A percentile compares a stretch with the other conserved stretches of the same genome.
Conservation (phyloP, 2,329 filamentous ascomycete genomes). For the Exophiala aquamarina region DNA sequence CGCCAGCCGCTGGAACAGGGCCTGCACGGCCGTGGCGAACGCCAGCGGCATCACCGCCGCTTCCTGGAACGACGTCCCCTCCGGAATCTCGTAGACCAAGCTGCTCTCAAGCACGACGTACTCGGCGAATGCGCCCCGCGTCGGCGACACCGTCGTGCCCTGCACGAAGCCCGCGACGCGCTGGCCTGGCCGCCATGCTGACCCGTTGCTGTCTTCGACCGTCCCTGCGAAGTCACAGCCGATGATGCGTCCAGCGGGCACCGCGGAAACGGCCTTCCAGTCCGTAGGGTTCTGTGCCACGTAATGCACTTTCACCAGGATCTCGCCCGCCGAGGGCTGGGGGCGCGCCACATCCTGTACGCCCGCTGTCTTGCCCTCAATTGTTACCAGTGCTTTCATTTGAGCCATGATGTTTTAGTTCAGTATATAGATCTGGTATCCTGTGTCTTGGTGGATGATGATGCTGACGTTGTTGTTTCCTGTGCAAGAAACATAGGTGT, state of each 20-base stretch:
- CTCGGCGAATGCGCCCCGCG: conserved; percentile 3
- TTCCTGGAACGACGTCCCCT: conserved; percentile 29
- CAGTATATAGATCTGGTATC: too few species aligned
- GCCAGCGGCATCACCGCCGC: conserved; percentile 32
- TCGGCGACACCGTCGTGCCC: conserved; percentile 6
- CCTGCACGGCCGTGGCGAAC: conserved; percentile 26
- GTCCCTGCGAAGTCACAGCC: conserved; percentile 26
- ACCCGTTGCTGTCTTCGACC: conserved; percentile 18
- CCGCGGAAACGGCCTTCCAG: conserved; percentile 24
- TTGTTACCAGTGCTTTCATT: conserved; percentile 4
- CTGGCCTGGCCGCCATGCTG: conserved; percentile 23
- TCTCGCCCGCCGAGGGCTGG: conserved; percentile 9
- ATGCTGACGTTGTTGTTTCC: too few species aligned
- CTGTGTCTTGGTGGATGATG: too few species aligned
- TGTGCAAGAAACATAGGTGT: too few species aligned
- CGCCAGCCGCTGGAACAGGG: conserved; percentile 28
- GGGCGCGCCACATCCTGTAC: conserved; percentile 15
- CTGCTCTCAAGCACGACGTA: conserved; percentile 2
- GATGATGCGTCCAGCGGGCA: conserved; percentile 20
- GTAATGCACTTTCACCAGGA: conserved; percentile 18
- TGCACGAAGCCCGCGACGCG: conserved; percentile 18
- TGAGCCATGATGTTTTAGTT: neutral
- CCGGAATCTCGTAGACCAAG: conserved; percentile 1
- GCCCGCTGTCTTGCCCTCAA: conserved; percentile 2
- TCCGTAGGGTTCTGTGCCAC: conserved; percentile 29